A percentile compares a stretch with the other conserved stretches of the same genome.
These are phyloP conservation scores for Exobasidium rhododendri DNA, from an alignment of 1,284 basidiomycete species.

Conservation along the genomic window DNA sequence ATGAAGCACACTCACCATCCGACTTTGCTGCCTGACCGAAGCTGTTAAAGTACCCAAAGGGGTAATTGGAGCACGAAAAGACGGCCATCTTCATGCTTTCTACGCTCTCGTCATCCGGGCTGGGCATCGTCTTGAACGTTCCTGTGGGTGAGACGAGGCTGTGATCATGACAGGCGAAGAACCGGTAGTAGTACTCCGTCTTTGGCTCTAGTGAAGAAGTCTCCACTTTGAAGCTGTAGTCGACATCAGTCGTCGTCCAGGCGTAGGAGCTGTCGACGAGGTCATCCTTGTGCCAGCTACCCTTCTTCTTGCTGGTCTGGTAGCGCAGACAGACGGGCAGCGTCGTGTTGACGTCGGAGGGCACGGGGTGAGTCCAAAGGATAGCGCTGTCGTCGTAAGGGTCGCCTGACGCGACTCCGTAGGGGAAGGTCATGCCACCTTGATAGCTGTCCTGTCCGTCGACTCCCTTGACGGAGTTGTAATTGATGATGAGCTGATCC, in stretches of 20 bases:
- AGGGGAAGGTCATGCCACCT: constrained; percentile 46
- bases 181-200: constrained; percentile 65
- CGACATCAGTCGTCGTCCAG: constrained; percentile 66
- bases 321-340: constrained; percentile 65
- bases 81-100: constrained; percentile 63
- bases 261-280: constrained; percentile 61
- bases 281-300: constrained; percentile 43
- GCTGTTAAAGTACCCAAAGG: constrained; percentile 66
- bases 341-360: constrained; percentile 47
- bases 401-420: constrained; percentile 62
- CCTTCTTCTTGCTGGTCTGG: constrained; percentile 55
- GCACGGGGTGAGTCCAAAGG: constrained; percentile 61
- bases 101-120: constrained; percentile 42
- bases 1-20: constrained; percentile 55
- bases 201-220: constrained; percentile 62
- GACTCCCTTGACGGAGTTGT: constrained; percentile 25
- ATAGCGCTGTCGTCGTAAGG: constrained; percentile 64
- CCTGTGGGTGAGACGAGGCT: constrained; percentile 56
- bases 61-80: constrained; percentile 64
- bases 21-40: constrained; percentile 64
- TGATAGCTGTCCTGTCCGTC: constrained; percentile 34
- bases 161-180: constrained; percentile 59
- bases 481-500: constrained; percentile 33
- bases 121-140: constrained; percentile 58
- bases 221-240: constrained; percentile 65